phyloP scores from a whole-genome alignment of 2,329 filamentous ascomycete genomes.

The Zarea fungicola region DNA sequence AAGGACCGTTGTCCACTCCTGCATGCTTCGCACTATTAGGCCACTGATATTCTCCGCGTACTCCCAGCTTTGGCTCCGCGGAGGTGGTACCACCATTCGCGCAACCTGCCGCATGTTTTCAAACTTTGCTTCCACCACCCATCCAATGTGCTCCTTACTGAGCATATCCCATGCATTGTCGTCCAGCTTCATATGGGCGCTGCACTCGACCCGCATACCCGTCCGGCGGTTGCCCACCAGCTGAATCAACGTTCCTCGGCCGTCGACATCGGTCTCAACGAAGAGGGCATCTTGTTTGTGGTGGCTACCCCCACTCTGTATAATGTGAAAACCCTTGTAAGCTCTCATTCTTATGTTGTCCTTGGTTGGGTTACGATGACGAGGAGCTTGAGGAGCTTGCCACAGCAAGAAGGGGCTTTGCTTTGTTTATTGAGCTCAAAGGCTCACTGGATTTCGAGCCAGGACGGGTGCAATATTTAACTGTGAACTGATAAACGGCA shows the following conservation, averaged over 20 bases:
- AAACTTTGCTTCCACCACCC: background rate
- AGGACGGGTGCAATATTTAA: too few species aligned
- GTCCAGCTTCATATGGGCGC: background rate
- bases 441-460: too few species aligned
- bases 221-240: background rate
- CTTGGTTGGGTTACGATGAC: too few species aligned
- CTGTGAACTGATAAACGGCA: too few species aligned
- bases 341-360: too few species aligned
- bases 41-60: too few species aligned
- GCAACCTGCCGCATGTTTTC: background rate
- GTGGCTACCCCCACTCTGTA: background rate
- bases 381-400: background rate
- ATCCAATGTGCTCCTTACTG: constrained; percentile 7
- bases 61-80: background rate
- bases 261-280: constrained; percentile 2
- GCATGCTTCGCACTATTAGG: background rate
- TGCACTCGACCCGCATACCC: background rate
- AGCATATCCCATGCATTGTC: too few species aligned
- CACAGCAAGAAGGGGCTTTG: background rate
- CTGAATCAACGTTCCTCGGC: constrained; percentile 1
- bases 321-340: constrained; percentile 1
- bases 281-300: constrained; percentile 8
- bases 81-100: background rate
- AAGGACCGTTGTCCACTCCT: background rate
- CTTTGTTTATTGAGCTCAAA: too few species aligned